These are phyloP conservation scores for Macaranga tanarius DNA, from an alignment of 441 rosid genomes.

Conservation along the genomic window DNA sequence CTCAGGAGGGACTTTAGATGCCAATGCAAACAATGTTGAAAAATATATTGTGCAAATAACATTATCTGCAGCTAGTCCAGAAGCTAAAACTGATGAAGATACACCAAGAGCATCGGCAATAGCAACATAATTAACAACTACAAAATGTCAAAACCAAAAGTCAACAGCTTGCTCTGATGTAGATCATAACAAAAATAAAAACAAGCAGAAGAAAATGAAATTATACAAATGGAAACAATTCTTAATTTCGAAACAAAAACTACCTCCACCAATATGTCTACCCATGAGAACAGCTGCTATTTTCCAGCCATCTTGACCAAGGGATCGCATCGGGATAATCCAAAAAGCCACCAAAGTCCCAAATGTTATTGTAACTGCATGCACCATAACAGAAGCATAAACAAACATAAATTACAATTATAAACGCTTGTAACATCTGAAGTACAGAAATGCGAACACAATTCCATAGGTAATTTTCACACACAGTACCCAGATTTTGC, in stretches of 20 bases:
- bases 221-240: neutral
- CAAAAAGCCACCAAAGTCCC: conserved; percentile 72
- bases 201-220: too few relatives aligned
- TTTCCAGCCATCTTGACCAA: conserved; percentile 87
- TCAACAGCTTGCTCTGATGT: neutral
- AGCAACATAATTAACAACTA: conserved; percentile 86
- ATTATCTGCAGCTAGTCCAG: conserved; percentile 88
- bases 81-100: conserved; percentile 69
- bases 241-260: neutral
- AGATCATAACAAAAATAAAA: too few relatives aligned
- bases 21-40: conserved; percentile 70
- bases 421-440: too few relatives aligned
- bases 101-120: conserved; percentile 64
- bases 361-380: conserved; percentile 70
- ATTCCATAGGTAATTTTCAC: too few relatives aligned
- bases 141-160: conserved; percentile 21
- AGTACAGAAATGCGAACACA: neutral
- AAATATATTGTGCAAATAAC: conserved; percentile 82
- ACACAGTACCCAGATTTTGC: too few relatives aligned
- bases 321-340: conserved; percentile 81
- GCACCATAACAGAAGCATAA: conserved; percentile 20
- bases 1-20: conserved; percentile 70
- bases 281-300: conserved; percentile 98
- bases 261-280: conserved; percentile 92
- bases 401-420: neutral